phyloP scores from a whole-genome alignment of 2,329 filamentous ascomycete species.

The Fusarium illudens region DNA sequence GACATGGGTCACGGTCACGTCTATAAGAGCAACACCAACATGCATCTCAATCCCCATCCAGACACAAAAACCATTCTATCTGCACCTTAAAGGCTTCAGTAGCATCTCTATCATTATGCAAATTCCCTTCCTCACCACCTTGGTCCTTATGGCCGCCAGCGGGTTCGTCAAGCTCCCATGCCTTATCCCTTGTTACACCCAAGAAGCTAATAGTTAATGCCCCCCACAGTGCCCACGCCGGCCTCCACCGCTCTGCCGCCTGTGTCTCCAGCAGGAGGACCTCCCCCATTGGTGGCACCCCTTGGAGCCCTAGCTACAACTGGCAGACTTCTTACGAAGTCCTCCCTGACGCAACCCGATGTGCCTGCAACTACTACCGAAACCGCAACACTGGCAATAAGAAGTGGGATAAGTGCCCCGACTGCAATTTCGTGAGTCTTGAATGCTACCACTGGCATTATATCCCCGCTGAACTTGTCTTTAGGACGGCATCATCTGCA shows the following conservation, averaged over 20 bases:
- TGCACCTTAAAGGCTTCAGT: neutral
- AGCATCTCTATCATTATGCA: neutral
- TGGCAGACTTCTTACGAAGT: conserved; percentile 5
- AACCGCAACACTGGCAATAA: conserved; percentile 9
- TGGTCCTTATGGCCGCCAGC: neutral
- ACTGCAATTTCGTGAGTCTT: conserved; percentile 1
- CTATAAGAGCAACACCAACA: neutral
- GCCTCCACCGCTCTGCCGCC: neutral
- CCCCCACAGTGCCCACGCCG: neutral
- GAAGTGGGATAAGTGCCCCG: conserved; percentile 6
- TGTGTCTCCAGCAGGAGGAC: conserved; percentile 7
- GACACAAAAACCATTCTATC: neutral
- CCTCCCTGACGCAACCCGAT: conserved; percentile 1
- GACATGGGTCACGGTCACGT: neutral
- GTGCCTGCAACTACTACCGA: conserved; percentile 2
- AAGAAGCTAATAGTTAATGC: neutral
- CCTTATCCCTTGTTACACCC: neutral
- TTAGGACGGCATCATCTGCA: neutral
- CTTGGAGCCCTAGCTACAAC: conserved; percentile 10
- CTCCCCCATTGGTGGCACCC: conserved; percentile 13
- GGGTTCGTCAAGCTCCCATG: neutral
- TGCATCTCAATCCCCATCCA: neutral
- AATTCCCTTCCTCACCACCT: neutral
- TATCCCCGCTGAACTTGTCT: neutral
- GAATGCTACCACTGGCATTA: neutral